Conservation (phyloP, 441 rosid species). For the Corymbia citriodora region DNA sequence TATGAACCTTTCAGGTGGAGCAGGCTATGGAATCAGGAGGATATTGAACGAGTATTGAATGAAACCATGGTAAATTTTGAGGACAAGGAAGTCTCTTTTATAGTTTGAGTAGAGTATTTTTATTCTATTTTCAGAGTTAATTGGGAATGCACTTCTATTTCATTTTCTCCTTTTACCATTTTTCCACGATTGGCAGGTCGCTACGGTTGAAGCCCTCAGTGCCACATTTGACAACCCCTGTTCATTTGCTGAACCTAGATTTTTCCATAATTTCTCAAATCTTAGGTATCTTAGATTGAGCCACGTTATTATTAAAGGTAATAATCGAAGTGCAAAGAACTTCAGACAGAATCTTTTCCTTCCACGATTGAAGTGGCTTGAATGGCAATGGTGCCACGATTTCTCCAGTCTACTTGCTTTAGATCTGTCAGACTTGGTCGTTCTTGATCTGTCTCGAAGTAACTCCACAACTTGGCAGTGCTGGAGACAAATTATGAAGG, state of each 20-base stretch:
- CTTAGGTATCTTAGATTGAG: background rate
- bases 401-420: background rate
- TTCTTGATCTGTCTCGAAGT: slow-evolving; percentile 3
- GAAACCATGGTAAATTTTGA: background rate
- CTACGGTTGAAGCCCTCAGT: background rate
- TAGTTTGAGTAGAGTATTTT: background rate
- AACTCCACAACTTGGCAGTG: background rate
- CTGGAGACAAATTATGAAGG: background rate
- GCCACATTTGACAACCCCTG: background rate
- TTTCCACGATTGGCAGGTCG: background rate
- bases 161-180: background rate
- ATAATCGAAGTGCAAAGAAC: background rate
- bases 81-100: background rate
- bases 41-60: background rate
- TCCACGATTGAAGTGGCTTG: background rate
- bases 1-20: background rate
- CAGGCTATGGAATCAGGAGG: background rate
- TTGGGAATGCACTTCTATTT: background rate
- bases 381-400: background rate
- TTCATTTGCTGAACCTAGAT: background rate
- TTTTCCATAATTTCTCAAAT: background rate
- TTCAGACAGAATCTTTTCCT: background rate
- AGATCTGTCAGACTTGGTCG: background rate
- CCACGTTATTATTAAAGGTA: background rate
- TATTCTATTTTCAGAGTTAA: background rate